phyloP scores from a whole-genome alignment of 495 filamentous ascomycete genomes.

The Daldinia childiae region DNA sequence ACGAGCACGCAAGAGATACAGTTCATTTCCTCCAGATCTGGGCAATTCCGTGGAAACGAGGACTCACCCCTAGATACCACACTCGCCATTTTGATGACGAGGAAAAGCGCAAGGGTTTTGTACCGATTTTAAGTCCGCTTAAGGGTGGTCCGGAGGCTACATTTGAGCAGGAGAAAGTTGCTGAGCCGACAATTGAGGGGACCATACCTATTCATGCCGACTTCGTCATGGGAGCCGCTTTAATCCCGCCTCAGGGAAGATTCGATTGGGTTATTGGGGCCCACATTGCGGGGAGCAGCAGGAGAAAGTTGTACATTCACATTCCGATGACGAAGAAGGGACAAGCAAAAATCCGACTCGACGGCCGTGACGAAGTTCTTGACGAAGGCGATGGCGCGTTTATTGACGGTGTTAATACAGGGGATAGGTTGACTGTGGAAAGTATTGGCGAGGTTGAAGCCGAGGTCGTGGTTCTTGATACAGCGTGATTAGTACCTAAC shows the following conservation, averaged over 20 bases:
- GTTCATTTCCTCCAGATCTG: slow-evolving; percentile 88
- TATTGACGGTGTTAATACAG: slow-evolving; percentile 64
- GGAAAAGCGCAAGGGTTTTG: slow-evolving; percentile 71
- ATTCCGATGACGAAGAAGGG: slow-evolving; percentile 77
- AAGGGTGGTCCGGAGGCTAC: slow-evolving; percentile 69
- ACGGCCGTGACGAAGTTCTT: slow-evolving; percentile 69
- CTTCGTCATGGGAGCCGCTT: slow-evolving; percentile 76
- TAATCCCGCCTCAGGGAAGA: slow-evolving; percentile 62
- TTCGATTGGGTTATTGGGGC: slow-evolving; percentile 72
- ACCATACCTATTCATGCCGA: slow-evolving; percentile 85
- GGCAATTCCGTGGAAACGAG: slow-evolving; percentile 74
- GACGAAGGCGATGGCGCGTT: slow-evolving; percentile 81
- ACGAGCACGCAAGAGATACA: slow-evolving; percentile 68
- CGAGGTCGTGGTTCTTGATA: slow-evolving; percentile 73
- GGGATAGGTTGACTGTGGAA: slow-evolving; percentile 68
- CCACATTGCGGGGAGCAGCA: slow-evolving; percentile 57
- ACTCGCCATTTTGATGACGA: slow-evolving; percentile 73
- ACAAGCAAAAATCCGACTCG: slow-evolving; percentile 71
- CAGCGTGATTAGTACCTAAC: slow-evolving; percentile 50
- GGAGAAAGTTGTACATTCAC: slow-evolving; percentile 79
- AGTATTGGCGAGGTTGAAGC: slow-evolving; percentile 73
- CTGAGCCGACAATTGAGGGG: slow-evolving; percentile 62
- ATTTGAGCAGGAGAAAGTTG: slow-evolving; percentile 65
- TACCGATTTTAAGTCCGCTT: slow-evolving; percentile 76
- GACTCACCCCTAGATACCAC: slow-evolving; percentile 75